Conservation (phyloP, 371 early-diverging fungal species). For the Syncephalastrum contaminatum region DNA sequence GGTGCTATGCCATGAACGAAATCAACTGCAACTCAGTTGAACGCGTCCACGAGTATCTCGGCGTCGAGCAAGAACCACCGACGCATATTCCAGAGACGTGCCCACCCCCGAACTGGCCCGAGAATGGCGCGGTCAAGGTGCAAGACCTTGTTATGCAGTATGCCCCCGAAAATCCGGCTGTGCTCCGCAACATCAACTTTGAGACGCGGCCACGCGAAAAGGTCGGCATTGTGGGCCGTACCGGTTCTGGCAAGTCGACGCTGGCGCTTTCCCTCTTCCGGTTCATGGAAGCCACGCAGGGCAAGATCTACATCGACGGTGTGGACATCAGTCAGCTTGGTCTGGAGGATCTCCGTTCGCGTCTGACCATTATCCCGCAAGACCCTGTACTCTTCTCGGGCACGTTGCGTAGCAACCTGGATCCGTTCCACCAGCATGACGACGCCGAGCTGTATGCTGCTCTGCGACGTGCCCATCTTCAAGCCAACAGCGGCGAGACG, state of each 20-base stretch:
- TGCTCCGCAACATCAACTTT: conserved; percentile 68
- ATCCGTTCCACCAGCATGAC: conserved; percentile 65
- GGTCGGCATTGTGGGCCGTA: conserved; percentile 63
- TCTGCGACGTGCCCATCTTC: conserved; percentile 58
- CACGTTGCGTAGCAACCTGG: conserved; percentile 78
- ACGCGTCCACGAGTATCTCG: conserved; percentile 76
- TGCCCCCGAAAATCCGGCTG: conserved; percentile 63
- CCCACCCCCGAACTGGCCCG: conserved; percentile 73
- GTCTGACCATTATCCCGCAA: conserved; percentile 72
- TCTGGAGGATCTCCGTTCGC: conserved; percentile 59
- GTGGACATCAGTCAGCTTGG: conserved; percentile 67
- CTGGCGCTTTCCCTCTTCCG: conserved; percentile 71
- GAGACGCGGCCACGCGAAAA: conserved; percentile 54
- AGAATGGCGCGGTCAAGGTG: conserved; percentile 64
- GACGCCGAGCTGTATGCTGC: conserved; percentile 80
- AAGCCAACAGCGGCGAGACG: conserved; percentile 39
- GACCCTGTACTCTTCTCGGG: conserved; percentile 77
- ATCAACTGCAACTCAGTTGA: conserved; percentile 78
- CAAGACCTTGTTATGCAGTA: conserved; percentile 67
- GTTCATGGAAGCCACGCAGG: conserved; percentile 64
- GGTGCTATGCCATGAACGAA: conserved; percentile 78
- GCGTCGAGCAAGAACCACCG: conserved; percentile 70
- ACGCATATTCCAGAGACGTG: conserved; percentile 39
- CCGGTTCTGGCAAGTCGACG: conserved; percentile 55
- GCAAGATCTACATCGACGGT: conserved; percentile 68